phyloP scores from a whole-genome alignment of 257 asterid genomes.

The Nicotiana paniculata region DNA sequence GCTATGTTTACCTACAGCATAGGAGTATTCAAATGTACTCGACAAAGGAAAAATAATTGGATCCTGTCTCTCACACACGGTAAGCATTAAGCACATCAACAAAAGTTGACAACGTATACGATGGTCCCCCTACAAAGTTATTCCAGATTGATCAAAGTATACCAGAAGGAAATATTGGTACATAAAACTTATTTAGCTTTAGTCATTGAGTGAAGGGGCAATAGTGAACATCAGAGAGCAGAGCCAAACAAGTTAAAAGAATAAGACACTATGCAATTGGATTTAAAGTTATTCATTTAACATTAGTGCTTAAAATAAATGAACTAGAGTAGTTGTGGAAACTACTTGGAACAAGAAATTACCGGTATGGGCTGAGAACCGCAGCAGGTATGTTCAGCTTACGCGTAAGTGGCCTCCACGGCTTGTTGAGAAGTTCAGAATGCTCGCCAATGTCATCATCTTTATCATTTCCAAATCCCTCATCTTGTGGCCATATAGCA shows the following conservation, averaged over 20 bases:
- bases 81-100: background rate
- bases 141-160: background rate
- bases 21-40: background rate
- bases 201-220: background rate
- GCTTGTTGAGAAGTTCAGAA: constrained; percentile 58
- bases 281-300: background rate
- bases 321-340: background rate
- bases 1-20: background rate
- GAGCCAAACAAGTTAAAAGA: background rate
- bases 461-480: constrained; percentile 39
- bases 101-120: background rate
- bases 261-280: background rate
- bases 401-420: constrained; percentile 87
- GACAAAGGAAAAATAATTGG: background rate
- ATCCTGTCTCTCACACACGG: background rate
- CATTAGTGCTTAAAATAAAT: background rate
- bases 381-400: constrained; percentile 84
- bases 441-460: constrained; percentile 42
- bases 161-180: background rate
- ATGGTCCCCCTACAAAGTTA: background rate
- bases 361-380: constrained; percentile 76
- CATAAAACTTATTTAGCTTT: background rate
- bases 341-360: constrained; percentile 9
- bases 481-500: constrained; percentile 87
- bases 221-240: background rate